Conservation (phyloP, 2,329 filamentous ascomycete species). For the Allantophomopsis cytisporea region DNA sequence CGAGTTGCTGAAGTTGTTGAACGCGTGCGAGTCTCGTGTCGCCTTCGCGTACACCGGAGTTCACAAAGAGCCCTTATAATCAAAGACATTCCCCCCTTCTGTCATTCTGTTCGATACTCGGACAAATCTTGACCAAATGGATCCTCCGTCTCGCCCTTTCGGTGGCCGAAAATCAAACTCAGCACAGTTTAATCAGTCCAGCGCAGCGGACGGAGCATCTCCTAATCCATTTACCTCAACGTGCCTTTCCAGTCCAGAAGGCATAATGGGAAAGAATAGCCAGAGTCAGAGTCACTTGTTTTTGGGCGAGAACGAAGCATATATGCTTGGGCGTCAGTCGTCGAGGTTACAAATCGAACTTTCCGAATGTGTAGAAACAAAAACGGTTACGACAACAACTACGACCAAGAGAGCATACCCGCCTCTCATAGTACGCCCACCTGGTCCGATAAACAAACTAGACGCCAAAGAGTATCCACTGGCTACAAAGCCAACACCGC, state of each 20-base stretch:
- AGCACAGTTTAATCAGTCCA: no score
- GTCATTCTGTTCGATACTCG: neutral
- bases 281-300: neutral
- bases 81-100: no score
- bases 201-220: neutral
- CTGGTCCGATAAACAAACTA: slow-evolving; percentile 46
- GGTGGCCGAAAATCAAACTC: no score
- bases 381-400: slow-evolving; percentile 78
- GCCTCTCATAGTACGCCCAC: slow-evolving; percentile 66
- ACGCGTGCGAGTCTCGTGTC: neutral
- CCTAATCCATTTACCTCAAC: neutral
- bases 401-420: slow-evolving; percentile 78
- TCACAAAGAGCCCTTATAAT: no score
- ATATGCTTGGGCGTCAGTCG: no score
- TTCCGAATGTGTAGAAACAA: slow-evolving; percentile 53
- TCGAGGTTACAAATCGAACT: slow-evolving; percentile 32
- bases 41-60: no score
- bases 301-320: no score
- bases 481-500: slow-evolving; percentile 69
- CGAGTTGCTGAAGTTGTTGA: neutral
- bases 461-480: slow-evolving; percentile 87
- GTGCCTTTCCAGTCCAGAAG: neutral
- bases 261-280: neutral
- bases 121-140: slow-evolving; percentile 1
- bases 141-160: neutral